Conservation (phyloP, 371 early-diverging fungal species). For the Blakeslea trispora region DNA sequence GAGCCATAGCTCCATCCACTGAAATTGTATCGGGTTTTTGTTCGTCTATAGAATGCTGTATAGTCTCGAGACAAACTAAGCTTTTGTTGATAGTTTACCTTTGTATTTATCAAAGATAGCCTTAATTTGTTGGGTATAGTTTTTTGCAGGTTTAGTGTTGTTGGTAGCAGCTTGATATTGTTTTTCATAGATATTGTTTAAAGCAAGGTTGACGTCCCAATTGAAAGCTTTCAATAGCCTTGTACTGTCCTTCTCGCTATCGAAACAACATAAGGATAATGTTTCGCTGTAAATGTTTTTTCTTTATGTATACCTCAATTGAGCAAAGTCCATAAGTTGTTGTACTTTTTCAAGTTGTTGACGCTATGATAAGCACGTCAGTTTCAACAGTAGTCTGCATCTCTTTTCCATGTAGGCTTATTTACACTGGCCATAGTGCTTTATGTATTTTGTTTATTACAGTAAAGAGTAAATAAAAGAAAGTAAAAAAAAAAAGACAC, state of each 20-base stretch:
- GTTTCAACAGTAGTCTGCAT: neutral
- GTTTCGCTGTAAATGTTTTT: neutral
- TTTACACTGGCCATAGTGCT: conserved; percentile 5
- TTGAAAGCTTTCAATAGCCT: conserved; percentile 51
- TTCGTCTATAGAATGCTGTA: conserved; percentile 42
- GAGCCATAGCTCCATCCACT: conserved; percentile 75
- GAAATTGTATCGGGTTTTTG: conserved; percentile 68
- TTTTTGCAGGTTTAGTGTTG: neutral
- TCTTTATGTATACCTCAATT: conserved; percentile 40
- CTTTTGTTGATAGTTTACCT: conserved; percentile 39
- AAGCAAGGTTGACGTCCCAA: conserved; percentile 71
- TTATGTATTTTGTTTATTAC: too few species aligned
- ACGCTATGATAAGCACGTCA: conserved; percentile 1
- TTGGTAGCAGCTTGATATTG: conserved; percentile 11
- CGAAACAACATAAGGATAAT: neutral
- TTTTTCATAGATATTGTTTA: conserved; percentile 59
- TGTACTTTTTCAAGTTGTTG: conserved; percentile 45
- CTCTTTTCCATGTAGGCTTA: neutral
- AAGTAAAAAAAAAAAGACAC: neutral
- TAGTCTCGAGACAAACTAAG: neutral
- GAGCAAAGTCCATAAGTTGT: conserved; percentile 55
- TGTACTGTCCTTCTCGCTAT: conserved; percentile 60
- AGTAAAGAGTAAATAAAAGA: too few species aligned
- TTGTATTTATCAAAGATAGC: conserved; percentile 71
- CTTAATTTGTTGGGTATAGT: conserved; percentile 32